Evolutionary conservation across 176 grass and related monocot genomes (phyloP), one percentile per base, ranked within the genome.

Genomic region (Olyra latifolia): DNA sequence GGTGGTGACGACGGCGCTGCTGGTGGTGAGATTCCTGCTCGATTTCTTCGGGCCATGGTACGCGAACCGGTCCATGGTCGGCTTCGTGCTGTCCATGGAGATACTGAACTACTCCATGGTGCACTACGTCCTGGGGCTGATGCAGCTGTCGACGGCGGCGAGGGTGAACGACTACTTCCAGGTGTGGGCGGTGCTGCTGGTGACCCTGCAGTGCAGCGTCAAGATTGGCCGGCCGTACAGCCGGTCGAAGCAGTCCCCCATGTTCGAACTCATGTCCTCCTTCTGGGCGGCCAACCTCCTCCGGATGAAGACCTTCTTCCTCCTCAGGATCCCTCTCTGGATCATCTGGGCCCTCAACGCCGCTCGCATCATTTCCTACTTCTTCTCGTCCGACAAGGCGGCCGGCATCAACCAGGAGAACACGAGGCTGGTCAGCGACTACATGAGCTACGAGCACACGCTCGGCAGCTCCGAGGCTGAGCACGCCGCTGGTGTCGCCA

Each of bases 141-240:
- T 87, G 88, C 84, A 80, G 71, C 66, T 57, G 0, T 53, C 66
- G 1, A 47, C 32, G 1, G 47, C 8, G 0, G 15, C 0, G 2
- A 76, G 5, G 22, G 72, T 84, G 27, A 91, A 84, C 12, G 88
- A 84, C 13, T 61, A 80, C 45, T 80, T 82, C 12, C 22, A 78
- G 25, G 72, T 49, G 2, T 88, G 86, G 86, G 86, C 72, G 5
- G 80, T 78, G 49, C 75, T 91, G 8, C 5, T 88, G 66, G 66
- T 87, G 9, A 84, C 74, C n/a, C 74, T 87, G 35, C 45, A 46
- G 27, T 59, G 63, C 42, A 84, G 88, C 50, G 71, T 87, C 15
- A 27, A 78, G 49, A 6, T 35, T 8, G 85, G 79, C 4, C 41
- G n/a, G 1, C 79, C 16, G 0, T 62, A 75, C 20, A 3, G 0